phyloP scores from a whole-genome alignment of 2,329 filamentous ascomycete genomes.

The Calonectria ilicicola region DNA sequence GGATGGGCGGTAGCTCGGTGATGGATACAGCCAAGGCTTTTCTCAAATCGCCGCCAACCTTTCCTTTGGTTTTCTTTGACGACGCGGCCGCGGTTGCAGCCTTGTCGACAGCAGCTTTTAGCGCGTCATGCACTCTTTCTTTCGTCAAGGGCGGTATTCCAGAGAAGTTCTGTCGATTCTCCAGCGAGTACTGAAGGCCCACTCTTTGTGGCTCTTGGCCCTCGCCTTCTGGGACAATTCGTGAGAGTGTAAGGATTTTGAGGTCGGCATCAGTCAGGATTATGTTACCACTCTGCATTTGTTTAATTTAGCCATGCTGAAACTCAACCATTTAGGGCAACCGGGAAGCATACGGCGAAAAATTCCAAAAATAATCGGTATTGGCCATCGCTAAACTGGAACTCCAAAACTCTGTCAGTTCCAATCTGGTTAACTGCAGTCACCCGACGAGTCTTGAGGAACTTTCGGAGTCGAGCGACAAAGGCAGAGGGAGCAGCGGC shows the following conservation, averaged over 20 bases:
- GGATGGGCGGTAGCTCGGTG: constrained; percentile 86
- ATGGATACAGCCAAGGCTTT: constrained; percentile 87
- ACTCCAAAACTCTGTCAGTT: constrained; percentile 92
- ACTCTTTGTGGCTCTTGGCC: constrained; percentile 86
- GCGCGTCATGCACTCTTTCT: constrained; percentile 76
- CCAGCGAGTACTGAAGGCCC: constrained; percentile 82
- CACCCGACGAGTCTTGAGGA: constrained; percentile 86
- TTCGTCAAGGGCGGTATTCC: constrained; percentile 81
- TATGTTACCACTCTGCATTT: constrained; percentile 83
- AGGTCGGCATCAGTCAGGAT: constrained; percentile 89
- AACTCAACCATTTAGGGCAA: background rate
- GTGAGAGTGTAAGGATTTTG: constrained; percentile 83
- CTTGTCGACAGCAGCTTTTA: constrained; percentile 74
- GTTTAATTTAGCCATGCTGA: constrained; percentile 16
- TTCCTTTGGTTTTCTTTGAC: constrained; percentile 77
- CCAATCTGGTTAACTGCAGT: constrained; percentile 88
- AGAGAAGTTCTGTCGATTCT: constrained; percentile 84
- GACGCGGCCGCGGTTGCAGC: constrained; percentile 59
- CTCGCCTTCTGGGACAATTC: constrained; percentile 83
- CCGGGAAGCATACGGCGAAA: constrained; percentile 71
- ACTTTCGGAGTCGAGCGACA: constrained; percentile 86
- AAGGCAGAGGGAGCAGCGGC: constrained; percentile 88
- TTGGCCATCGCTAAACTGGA: constrained; percentile 91
- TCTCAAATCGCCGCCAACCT: constrained; percentile 79
- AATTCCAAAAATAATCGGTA: constrained; percentile 94